Conservation (phyloP, 257 asterid species). For the Catharanthus roseus region DNA sequence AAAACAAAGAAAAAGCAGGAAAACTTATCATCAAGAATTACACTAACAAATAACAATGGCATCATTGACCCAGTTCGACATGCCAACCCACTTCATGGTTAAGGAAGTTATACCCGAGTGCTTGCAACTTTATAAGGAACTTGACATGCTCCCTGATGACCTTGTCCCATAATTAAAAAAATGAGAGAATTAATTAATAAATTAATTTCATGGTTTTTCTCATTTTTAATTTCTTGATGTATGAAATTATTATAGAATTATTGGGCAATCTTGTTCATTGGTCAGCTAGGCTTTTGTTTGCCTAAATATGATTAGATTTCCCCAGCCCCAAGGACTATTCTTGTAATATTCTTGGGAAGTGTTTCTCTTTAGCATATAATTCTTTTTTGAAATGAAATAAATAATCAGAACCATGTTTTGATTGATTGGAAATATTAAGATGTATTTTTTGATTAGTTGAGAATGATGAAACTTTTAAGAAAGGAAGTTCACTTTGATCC, state of each 20-base stretch:
- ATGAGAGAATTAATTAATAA: no score
- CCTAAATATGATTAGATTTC: neutral
- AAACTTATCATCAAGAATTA: constrained; percentile 21
- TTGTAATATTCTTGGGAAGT: no score
- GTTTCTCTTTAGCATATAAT: neutral
- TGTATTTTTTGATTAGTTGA: neutral
- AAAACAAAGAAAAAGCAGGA: neutral
- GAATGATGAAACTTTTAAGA: neutral
- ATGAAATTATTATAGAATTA: no score
- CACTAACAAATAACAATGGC: constrained; percentile 36
- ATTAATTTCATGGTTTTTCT: neutral
- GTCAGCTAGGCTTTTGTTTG: neutral
- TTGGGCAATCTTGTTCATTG: no score
- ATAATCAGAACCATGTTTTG: neutral
- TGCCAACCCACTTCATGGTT: constrained; percentile 51
- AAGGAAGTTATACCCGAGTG: constrained; percentile 26
- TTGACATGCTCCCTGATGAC: constrained; percentile 20
- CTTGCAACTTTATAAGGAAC: constrained; percentile 25
- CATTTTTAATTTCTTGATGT: neutral
- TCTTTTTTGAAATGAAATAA: neutral
- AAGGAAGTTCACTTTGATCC: neutral
- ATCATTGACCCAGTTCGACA: constrained; percentile 24
- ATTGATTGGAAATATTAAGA: neutral
- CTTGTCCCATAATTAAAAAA: no score
- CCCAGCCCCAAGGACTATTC: no score